Percentiles rank a stretch among this genome's conserved stretches.
These are phyloP conservation scores for Boechera retrofracta DNA, from an alignment of 345 rosid genomes.

Conservation along the genomic window DNA sequence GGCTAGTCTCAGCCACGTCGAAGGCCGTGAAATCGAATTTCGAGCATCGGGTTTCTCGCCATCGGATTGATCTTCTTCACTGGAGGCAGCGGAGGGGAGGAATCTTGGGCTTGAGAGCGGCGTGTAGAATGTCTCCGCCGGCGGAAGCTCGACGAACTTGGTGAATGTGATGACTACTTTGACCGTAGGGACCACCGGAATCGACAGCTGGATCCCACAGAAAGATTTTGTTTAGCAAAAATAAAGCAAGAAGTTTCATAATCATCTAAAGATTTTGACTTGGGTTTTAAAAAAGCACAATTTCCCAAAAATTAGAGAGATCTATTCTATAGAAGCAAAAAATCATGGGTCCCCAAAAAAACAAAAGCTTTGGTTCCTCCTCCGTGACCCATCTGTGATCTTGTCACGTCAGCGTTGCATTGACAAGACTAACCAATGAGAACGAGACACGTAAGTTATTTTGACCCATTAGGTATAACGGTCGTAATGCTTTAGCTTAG, in stretches of 20 bases:
- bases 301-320: slow-evolving; percentile 42
- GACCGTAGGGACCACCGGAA: slow-evolving; percentile 97
- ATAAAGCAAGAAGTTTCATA: not conserved
- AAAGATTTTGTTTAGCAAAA: slow-evolving; percentile 36
- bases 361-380: slow-evolving; percentile 32
- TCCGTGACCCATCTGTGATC: slow-evolving; percentile 32
- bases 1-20: slow-evolving; percentile 63
- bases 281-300: slow-evolving; percentile 25
- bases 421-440: slow-evolving; percentile 2
- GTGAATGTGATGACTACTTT: slow-evolving; percentile 95
- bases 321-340: slow-evolving; percentile 4
- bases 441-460: not conserved
- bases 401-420: slow-evolving; percentile 29
- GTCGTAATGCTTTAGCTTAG: slow-evolving; percentile 46
- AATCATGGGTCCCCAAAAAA: slow-evolving; percentile 24
- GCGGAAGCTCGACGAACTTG: slow-evolving; percentile 80
- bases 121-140: slow-evolving; percentile 83
- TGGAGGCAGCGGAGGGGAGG: slow-evolving; percentile 19
- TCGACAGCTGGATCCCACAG: slow-evolving; percentile 73
- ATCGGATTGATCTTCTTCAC: slow-evolving; percentile 40
- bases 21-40: slow-evolving; percentile 44
- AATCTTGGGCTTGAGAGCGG: slow-evolving; percentile 87
- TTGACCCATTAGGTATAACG: slow-evolving; percentile 37
- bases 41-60: slow-evolving; percentile 50
- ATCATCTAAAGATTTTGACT: slow-evolving; percentile 33